phyloP scores from a whole-genome alignment of 495 filamentous ascomycete species.

The Trichocladium uniseriatum region DNA sequence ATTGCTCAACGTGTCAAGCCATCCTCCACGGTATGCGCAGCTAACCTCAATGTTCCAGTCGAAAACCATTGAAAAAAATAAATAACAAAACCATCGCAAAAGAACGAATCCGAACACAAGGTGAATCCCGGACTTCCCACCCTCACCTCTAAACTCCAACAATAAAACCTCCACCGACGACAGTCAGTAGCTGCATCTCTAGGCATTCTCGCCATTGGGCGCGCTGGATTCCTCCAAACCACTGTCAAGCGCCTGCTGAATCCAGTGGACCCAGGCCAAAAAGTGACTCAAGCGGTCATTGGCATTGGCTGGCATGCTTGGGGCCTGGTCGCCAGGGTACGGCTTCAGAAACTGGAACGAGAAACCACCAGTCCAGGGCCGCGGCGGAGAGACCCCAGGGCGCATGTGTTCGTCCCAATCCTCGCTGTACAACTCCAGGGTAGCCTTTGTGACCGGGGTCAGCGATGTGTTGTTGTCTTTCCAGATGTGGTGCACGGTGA shows the following conservation, averaged over 20 bases:
- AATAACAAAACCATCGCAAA: background rate
- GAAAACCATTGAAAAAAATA: no score
- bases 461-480: background rate
- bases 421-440: constrained; percentile 3
- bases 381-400: background rate
- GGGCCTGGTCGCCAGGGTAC: background rate
- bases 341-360: constrained; percentile 5
- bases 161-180: background rate
- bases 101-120: background rate
- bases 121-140: background rate
- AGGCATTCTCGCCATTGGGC: background rate
- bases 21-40: no score
- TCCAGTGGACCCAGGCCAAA: constrained; percentile 13
- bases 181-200: background rate
- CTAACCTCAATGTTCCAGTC: no score
- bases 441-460: background rate
- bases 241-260: constrained; percentile 11
- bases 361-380: constrained; percentile 13
- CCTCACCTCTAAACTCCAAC: background rate
- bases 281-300: constrained; percentile 10
- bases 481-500: constrained; percentile 6
- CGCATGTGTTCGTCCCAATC: constrained; percentile 18
- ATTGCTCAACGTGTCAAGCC: no score
- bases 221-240: background rate
- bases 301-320: background rate